phyloP scores from a whole-genome alignment of 495 filamentous ascomycete genomes.

The Cryomyces minteri region DNA sequence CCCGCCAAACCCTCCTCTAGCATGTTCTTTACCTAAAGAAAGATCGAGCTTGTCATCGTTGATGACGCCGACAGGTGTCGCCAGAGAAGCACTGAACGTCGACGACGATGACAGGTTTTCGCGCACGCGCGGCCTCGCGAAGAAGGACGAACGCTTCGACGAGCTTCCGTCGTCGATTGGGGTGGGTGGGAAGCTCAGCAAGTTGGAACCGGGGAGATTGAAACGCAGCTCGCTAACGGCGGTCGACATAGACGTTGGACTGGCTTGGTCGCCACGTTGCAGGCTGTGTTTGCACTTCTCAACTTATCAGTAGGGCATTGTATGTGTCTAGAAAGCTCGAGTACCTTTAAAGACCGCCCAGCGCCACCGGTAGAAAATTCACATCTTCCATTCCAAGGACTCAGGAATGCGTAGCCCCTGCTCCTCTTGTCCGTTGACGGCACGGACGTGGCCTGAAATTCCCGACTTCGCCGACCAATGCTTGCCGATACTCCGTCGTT shows the following conservation, averaged over 20 bases:
- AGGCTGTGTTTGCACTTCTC: constrained; percentile 46
- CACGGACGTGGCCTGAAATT: background rate
- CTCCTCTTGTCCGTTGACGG: constrained; percentile 4
- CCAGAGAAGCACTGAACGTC: background rate
- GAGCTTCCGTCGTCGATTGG: background rate
- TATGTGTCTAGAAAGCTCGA: background rate
- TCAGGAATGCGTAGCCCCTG: constrained; percentile 45
- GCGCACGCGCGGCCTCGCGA: constrained; percentile 1
- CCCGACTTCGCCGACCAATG: background rate
- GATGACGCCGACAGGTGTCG: background rate
- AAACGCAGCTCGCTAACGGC: constrained; percentile 72
- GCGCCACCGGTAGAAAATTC: constrained; percentile 61
- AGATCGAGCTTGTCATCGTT: constrained; percentile 38
- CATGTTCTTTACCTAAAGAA: constrained; percentile 53
- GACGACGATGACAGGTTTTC: background rate
- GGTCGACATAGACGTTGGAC: constrained; percentile 23
- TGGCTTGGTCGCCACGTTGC: constrained; percentile 22
- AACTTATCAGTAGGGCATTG: background rate
- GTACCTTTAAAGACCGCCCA: constrained; percentile 44
- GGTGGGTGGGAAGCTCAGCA: background rate
- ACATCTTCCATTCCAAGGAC: constrained; percentile 75
- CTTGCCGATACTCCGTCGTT: background rate
- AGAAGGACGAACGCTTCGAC: background rate
- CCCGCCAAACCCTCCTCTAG: constrained; percentile 66
- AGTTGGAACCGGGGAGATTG: constrained; percentile 44